phyloP scores from a whole-genome alignment of 768 basidiomycete genomes.

The Naganishia vaughanmartiniae region DNA sequence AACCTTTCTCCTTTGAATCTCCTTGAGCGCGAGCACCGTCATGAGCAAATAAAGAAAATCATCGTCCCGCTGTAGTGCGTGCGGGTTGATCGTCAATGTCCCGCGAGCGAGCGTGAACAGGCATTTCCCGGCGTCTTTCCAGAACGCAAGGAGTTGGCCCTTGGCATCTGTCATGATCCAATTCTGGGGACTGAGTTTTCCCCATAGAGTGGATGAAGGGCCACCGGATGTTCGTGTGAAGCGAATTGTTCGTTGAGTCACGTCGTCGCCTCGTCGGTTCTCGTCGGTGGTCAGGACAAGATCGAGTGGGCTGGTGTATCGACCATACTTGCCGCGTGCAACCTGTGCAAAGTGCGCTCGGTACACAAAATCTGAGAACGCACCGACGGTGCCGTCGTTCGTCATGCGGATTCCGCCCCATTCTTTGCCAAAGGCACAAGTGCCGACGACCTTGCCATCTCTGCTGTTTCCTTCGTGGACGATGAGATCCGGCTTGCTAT shows the following conservation, averaged over 20 bases:
- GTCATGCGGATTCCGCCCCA: neutral
- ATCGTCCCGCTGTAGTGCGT: neutral
- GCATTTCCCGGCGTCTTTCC: constrained; percentile 2
- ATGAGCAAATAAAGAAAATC: neutral
- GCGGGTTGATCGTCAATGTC: neutral
- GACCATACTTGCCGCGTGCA: neutral
- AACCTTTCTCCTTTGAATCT: neutral
- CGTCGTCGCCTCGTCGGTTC: neutral
- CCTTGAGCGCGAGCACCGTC: constrained; percentile 1
- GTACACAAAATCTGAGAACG: neutral
- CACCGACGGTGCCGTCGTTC: neutral
- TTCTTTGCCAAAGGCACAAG: neutral
- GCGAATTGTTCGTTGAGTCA: neutral
- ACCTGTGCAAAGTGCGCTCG: neutral
- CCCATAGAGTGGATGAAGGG: neutral
- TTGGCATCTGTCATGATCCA: neutral
- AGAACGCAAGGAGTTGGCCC: neutral
- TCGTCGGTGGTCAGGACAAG: neutral
- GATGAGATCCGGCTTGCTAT: neutral
- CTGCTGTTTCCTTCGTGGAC: neutral
- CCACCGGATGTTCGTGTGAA: neutral
- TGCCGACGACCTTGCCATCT: neutral
- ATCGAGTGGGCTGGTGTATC: neutral
- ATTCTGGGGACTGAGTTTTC: neutral
- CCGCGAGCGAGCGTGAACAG: neutral